Base-by-base conservation (phyloP, 768 basidiomycete genomes). In the Russula compacta region DNA sequence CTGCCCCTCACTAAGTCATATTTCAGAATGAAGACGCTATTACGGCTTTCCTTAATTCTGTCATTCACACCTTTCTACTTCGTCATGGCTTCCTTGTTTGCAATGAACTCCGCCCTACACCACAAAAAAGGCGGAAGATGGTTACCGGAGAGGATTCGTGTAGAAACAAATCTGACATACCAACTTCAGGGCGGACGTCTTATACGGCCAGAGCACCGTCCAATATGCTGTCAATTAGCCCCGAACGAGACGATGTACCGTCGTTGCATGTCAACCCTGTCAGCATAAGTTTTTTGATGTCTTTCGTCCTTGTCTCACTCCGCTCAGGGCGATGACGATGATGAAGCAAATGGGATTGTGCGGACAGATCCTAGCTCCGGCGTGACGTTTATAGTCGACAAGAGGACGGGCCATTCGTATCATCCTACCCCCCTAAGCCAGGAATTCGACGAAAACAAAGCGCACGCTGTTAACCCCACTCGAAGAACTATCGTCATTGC, bases 281-380 rank as follows among this genome's bases (percentile, higher is more conserved):
- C 19, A 42, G 61, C 49, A 35, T 35, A 36, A 21, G 43, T 29
- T 53, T 48, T 32, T n/a, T 21, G 17, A 5, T 6, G 39, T 50
- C 24, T 9, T 53, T 48, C 10, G 7, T 29, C n/a, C 56, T 32
- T 7, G 33, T 47, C n/a, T 24, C 33, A 33, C 21, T 46, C 15
- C 2, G 6, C 14, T 17, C 35, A 61, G 53, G 47, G 39, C 15
- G 35, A 38, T 29, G 65, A 42, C 11, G 53, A 61, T n/a, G 47
- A 58, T 19, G 46, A 65, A 50, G 44, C 43, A 29, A 67, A 73
- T 53, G 74, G 78, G 61, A 70, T 80, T 44, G 51, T 73, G 21
- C 89, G 88, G 87, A 79, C 73, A 35, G 87, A 92, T 73, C 79
- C 82, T n/a, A 71, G 66, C 14, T 87, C 84, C 5, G 79, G 81